Evolutionary conservation across 1,139 yeast genomes (phyloP).

Genomic region (Scheffersomyces segobiensis): DNA sequence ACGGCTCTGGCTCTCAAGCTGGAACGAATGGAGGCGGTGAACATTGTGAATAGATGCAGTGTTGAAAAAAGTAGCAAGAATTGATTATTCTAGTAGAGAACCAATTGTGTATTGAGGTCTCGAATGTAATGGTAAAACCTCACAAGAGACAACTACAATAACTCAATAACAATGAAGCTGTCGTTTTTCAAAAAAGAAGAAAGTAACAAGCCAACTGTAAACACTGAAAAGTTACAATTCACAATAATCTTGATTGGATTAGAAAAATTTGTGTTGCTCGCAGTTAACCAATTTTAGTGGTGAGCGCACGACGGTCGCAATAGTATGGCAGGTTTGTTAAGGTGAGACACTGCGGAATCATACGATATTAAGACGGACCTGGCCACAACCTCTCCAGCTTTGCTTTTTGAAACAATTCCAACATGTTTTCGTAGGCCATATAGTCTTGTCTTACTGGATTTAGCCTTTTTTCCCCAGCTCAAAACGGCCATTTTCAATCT

Average conservation of each 20-base stretch:
- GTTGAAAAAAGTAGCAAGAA: neutral
- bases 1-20: conserved; percentile 48
- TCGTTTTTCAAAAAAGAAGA: neutral
- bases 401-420: neutral
- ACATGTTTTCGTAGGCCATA: neutral
- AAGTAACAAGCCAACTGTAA: neutral
- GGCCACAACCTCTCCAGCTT: neutral
- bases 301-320: neutral
- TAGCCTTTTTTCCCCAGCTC: neutral
- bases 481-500: neutral
- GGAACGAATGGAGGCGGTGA: conserved; percentile 54
- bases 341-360: neutral
- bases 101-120: neutral
- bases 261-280: neutral
- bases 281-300: neutral
- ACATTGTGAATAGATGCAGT: conserved; percentile 26
- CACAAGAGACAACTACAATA: neutral
- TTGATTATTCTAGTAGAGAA: neutral
- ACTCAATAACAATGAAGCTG: neutral
- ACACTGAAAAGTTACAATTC: neutral
- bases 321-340: neutral
- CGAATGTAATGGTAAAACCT: neutral
- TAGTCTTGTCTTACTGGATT: neutral
- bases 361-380: neutral
- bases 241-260: neutral